These are phyloP conservation scores for Theobroma cacao DNA, from an alignment of 345 rosid species.

Conservation along the genomic window DNA sequence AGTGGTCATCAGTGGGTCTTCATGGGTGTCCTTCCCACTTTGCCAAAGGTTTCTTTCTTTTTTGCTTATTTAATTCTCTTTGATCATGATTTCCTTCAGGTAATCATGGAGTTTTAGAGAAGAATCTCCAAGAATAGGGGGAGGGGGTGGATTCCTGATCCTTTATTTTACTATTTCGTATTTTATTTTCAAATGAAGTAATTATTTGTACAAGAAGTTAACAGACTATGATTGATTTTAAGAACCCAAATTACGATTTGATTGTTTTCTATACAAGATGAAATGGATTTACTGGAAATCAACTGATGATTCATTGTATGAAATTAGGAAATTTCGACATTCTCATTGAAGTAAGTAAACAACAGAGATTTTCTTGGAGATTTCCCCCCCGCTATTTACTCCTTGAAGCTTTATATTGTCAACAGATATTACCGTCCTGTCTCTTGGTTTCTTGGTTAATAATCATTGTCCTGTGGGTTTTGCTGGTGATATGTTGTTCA, in stretches of 20 bases:
- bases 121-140: neutral
- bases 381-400: too few species aligned
- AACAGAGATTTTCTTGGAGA: too few species aligned
- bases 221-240: neutral
- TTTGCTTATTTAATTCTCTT: neutral
- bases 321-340: too few species aligned
- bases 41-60: neutral
- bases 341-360: too few species aligned
- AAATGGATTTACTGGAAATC: neutral
- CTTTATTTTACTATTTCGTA: neutral
- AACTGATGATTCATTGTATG: neutral
- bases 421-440: too few species aligned
- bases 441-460: too few species aligned
- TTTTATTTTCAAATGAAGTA: neutral
- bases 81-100: neutral
- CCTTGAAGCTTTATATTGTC: too few species aligned
- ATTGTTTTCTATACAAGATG: neutral
- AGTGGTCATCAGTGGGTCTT: neutral
- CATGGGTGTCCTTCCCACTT: neutral
- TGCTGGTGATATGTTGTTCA: too few species aligned
- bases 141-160: neutral
- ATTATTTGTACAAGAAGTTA: neutral
- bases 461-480: too few species aligned
- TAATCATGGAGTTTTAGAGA: neutral
- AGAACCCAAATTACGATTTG: neutral